Evolutionary conservation across 108 stramenopile species (phyloP), one percentile per base, ranked within the genome.

Genomic region (Fistulifera solaris): DNA sequence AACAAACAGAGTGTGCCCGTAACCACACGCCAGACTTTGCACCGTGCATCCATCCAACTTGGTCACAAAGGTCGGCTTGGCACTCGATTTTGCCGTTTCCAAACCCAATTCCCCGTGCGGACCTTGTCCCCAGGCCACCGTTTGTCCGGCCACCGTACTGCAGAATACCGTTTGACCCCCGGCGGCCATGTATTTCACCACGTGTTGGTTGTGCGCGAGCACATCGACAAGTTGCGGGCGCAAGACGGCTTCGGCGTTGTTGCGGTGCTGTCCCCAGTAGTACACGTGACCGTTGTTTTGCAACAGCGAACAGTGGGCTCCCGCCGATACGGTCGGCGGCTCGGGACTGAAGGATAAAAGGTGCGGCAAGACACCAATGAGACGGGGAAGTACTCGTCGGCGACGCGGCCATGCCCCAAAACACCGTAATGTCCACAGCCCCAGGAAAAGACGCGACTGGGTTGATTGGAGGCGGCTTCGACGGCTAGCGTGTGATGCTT

Each of bases 391-490:
- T 88, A 87, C 51, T 90, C 86, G 67, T 94, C 88, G 12, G 79
- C 81, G 54, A 90, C 88, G 19, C 77, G 42, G 14, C 63, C 78
- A 59, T 94, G 93, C 41, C 93, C 93, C 44, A 94, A 57, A 51
- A 73, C 75, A 35, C 93, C 93, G 66, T 94, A 94, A 49, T 84
- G 77, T 15, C 93, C 88, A 59, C 80, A 78, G 45, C 93, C 93
- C 86, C 86, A 48, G 81, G 77, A 1, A 84, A 66, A 12, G 78
- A 81, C 44, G 14, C 46, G 59, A 54, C 18, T 38, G 22, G 47
- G 17, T 8, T 48, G 28, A 17, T 52, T 47, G 2, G 70, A 57
- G 0, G 73, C 50, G 11, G 88, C 88, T 66, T 94, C 93, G 26
- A 94, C 47, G 10, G 86, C 88, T 16, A 94, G 38, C 5, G 83